Evolutionary conservation across 176 grass and related monocot species (phyloP).

Genomic region (Paspalum vaginatum): DNA sequence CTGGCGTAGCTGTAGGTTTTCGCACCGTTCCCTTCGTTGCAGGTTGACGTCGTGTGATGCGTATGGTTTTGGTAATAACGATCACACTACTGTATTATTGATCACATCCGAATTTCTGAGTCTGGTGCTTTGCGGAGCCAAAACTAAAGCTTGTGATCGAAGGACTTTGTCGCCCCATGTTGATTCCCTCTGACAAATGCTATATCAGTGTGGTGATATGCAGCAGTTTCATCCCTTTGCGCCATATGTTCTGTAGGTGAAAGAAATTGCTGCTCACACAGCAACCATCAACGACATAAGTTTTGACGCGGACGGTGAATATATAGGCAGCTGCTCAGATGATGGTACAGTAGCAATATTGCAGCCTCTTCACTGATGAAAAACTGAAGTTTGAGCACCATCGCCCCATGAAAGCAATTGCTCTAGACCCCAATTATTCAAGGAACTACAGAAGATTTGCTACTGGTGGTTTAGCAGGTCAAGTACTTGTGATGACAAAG

Average conservation of each 20-base stretch:
- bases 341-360: constrained; percentile 88
- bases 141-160: neutral
- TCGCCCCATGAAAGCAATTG: constrained; percentile 94
- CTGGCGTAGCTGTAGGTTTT: neutral
- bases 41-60: neutral
- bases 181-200: neutral
- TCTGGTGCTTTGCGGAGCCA: neutral
- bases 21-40: neutral
- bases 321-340: constrained; percentile 97
- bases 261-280: constrained; percentile 79
- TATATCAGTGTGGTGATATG: constrained; percentile 13
- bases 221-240: neutral
- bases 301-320: constrained; percentile 86
- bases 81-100: neutral
- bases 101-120: neutral
- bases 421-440: constrained; percentile 85
- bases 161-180: neutral
- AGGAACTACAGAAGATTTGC: constrained; percentile 87
- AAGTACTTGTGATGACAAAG: constrained; percentile 80
- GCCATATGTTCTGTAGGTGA: constrained; percentile 59
- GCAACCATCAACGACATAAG: constrained; percentile 91
- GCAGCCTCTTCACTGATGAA: constrained; percentile 90
- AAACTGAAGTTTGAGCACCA: constrained; percentile 94
- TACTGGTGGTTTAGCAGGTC: constrained; percentile 92
- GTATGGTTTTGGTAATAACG: neutral